Evolutionary conservation across 2,329 filamentous ascomycete genomes (phyloP), one percentile per base, ranked within the genome.

Genomic region (Colletotrichum brevisporum): DNA sequence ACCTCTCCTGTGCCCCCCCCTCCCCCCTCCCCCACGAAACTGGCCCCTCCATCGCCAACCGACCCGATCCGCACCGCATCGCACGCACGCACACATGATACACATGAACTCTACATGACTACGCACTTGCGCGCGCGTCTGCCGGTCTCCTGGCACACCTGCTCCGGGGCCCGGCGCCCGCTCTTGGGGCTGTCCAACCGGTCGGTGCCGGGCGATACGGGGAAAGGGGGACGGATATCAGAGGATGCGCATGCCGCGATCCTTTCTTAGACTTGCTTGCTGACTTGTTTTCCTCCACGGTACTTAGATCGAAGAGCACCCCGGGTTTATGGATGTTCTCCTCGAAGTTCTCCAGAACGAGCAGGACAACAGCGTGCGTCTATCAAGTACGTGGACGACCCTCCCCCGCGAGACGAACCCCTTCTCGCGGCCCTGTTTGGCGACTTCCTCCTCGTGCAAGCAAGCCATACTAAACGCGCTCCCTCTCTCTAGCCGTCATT

Each of bases 261-360:
- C 53, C 66, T 50, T 63, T 39, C 69, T 75, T 72, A 69, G 70
- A 64, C 57, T 39, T 41, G 43, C 51, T 43, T 26, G 64, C 63
- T 67, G 55, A 56, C 64, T 55, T 69, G 18, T 21, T 55, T 57
- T 69, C 43, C 57, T 65, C 54, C 31, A 39, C 31, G 48, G 6
- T n/a, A 65, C 70, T 47, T 78, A 98, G 94, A 94, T 96, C 79
- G 95, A 98, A 85, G 91, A 94, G 75, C 91, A 95, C 81, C 87
- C 92, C 71, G 95, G 95, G 73, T 98, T 99, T 82, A 92, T 93
- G 79, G 93, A 96, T 81, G 93, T 94, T 75, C 90, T 98, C 71
- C 87, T 98, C 76, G 94, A 97, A 79, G 94, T 99, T 77, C 86
- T 98, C 75, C 92, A 97, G 83, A 88, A 89, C 71, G 96, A 99